A percentile compares a stretch with the other conserved stretches of the same genome.
These are phyloP conservation scores for Cadophora malorum DNA, from an alignment of 2,329 filamentous ascomycete genomes.

Conservation along the genomic window DNA sequence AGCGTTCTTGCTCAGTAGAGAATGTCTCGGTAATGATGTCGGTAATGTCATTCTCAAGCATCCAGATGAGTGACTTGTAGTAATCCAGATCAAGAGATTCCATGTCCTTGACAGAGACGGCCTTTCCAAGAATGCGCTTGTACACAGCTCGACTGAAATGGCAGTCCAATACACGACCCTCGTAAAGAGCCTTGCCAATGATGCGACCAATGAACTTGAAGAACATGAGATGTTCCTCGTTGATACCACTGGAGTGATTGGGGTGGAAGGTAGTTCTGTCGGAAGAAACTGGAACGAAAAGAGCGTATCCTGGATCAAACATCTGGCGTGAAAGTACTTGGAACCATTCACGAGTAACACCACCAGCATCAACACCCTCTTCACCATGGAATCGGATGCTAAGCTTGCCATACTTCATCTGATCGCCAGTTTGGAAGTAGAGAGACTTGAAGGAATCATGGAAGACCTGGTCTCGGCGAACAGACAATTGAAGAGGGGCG, in stretches of 20 bases:
- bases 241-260: slow-evolving; percentile 91
- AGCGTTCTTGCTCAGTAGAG: slow-evolving; percentile 90
- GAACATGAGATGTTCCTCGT: slow-evolving; percentile 94
- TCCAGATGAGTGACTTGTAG: slow-evolving; percentile 98
- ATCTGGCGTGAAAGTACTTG: slow-evolving; percentile 96
- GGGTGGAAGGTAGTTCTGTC: slow-evolving; percentile 99
- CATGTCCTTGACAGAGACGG: slow-evolving; percentile 98
- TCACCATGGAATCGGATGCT: slow-evolving; percentile 97
- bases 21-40: slow-evolving; percentile 98
- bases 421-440: slow-evolving; percentile 94
- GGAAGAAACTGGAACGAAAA: slow-evolving; percentile 95
- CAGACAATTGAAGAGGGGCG: slow-evolving; percentile 80
- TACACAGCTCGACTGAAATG: slow-evolving; percentile 99
- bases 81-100: slow-evolving; percentile 98
- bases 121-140: slow-evolving; percentile 94
- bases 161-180: slow-evolving; percentile 93
- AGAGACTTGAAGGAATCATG: slow-evolving; percentile 98
- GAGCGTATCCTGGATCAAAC: slow-evolving; percentile 97
- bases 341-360: slow-evolving; percentile 99
- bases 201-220: slow-evolving; percentile 99
- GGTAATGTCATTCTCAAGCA: slow-evolving; percentile 97
- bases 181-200: slow-evolving; percentile 97
- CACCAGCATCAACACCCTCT: slow-evolving; percentile 96
- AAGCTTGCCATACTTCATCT: slow-evolving; percentile 99
- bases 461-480: slow-evolving; percentile 95